Evolutionary conservation across 2,329 filamentous ascomycete genomes (phyloP).

Genomic region (Metarhizium robertsii): DNA sequence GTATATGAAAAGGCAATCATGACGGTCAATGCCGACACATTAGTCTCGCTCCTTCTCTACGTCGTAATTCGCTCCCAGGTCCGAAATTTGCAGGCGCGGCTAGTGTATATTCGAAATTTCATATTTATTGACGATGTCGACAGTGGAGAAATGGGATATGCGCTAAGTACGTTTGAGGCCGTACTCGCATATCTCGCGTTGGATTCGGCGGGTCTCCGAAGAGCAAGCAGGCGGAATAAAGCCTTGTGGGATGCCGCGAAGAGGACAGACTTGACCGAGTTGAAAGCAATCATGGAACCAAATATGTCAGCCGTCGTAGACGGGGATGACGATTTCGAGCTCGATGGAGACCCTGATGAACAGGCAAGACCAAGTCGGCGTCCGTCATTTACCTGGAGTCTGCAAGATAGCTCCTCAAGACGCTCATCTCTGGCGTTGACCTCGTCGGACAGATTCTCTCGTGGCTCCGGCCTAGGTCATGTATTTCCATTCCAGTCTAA

Average conservation of each 20-base stretch:
- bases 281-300: conserved; percentile 74
- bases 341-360: conserved; percentile 38
- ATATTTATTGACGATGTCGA: conserved; percentile 98
- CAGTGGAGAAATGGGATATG: conserved; percentile 91
- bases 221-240: conserved; percentile 78
- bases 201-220: conserved; percentile 73
- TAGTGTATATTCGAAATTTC: conserved; percentile 94
- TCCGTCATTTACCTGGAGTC: conserved; percentile 38
- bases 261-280: conserved; percentile 63
- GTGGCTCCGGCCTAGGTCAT: conserved; percentile 59
- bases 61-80: conserved; percentile 89
- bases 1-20: conserved; percentile 45
- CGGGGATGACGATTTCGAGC: conserved; percentile 29
- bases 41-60: conserved; percentile 83
- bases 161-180: conserved; percentile 89
- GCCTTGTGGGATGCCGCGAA: conserved; percentile 79
- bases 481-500: conserved; percentile 77
- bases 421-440: conserved; percentile 32
- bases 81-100: conserved; percentile 74
- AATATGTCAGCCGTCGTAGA: conserved; percentile 40
- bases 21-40: conserved; percentile 72
- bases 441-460: conserved; percentile 41
- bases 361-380: conserved; percentile 36
- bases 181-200: conserved; percentile 79
- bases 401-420: conserved; percentile 34